A percentile compares a stretch with the other conserved stretches of the same genome.
Evolutionary conservation across 352 stramenopile genomes (phyloP).

Genomic region (Phytophthora syringae): DNA sequence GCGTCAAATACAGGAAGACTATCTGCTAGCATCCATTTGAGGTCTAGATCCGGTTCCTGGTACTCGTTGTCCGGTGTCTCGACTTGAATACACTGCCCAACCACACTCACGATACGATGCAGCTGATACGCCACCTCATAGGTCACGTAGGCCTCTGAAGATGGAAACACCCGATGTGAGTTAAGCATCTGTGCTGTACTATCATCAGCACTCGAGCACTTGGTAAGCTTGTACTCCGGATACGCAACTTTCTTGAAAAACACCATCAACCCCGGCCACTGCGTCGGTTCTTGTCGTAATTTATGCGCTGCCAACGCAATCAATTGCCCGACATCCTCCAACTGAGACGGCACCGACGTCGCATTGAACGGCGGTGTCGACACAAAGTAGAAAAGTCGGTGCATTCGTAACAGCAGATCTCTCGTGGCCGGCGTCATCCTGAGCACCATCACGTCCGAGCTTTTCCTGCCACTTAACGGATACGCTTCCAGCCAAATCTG

Average conservation of each 20-base stretch:
- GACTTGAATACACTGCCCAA: constrained; percentile 56
- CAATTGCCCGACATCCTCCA: constrained; percentile 25
- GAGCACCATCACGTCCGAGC: constrained; percentile 56
- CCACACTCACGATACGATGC: constrained; percentile 50
- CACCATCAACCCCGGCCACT: constrained; percentile 78
- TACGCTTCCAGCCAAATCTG: constrained; percentile 60
- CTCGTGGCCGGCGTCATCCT: constrained; percentile 46
- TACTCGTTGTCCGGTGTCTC: constrained; percentile 37
- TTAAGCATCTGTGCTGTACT: constrained; percentile 18
- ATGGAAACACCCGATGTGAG: constrained; percentile 48
- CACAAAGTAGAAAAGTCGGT: constrained; percentile 79
- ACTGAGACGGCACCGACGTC: constrained; percentile 23
- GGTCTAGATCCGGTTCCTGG: constrained; percentile 50
- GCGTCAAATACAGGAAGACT: constrained; percentile 43
- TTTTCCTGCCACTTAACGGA: constrained; percentile 37
- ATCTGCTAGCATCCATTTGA: constrained; percentile 56
- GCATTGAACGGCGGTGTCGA: constrained; percentile 44
- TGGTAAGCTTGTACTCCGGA: constrained; percentile 51
- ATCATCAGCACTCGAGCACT: constrained; percentile 14
- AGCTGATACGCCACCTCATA: constrained; percentile 72
- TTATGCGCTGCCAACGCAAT: constrained; percentile 38
- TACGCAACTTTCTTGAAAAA: constrained; percentile 78
- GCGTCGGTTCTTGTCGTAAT: constrained; percentile 50
- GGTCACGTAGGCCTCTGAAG: constrained; percentile 61
- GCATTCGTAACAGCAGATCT: constrained; percentile 71